Percentiles rank a stretch among this genome's conserved stretches.
Conservation (phyloP, 2,329 filamentous ascomycete genomes). For the Sporothrix pallida region DNA sequence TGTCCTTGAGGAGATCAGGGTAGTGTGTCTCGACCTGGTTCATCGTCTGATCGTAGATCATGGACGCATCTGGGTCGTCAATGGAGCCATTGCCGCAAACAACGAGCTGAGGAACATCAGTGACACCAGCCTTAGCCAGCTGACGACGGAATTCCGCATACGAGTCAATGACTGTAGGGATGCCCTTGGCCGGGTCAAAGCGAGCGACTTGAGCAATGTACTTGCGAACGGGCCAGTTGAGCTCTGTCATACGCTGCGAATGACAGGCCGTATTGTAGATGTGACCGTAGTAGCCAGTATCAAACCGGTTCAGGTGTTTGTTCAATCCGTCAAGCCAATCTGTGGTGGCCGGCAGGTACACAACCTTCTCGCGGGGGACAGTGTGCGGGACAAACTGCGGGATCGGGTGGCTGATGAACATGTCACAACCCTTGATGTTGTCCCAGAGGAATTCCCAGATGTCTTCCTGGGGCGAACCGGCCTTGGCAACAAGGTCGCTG, state of each 20-base stretch:
- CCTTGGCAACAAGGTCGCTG: constrained; percentile 69
- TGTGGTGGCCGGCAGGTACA: constrained; percentile 79
- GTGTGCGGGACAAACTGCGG: constrained; percentile 72
- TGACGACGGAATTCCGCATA: constrained; percentile 74
- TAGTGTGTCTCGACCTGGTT: constrained; percentile 68
- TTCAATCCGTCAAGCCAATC: constrained; percentile 86
- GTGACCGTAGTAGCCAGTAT: constrained; percentile 74
- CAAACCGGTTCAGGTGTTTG: constrained; percentile 73
- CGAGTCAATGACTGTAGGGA: constrained; percentile 75
- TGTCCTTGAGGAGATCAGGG: constrained; percentile 65
- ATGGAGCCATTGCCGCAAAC: constrained; percentile 81
- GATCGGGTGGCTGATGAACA: constrained; percentile 84
- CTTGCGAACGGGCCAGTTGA: constrained; percentile 65
- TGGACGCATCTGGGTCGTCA: constrained; percentile 77
- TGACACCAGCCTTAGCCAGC: constrained; percentile 58
- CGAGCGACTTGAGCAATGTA: constrained; percentile 83
- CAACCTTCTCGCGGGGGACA: constrained; percentile 69
- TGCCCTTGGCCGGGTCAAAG: constrained; percentile 84
- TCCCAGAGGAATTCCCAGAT: constrained; percentile 79
- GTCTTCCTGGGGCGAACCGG: constrained; percentile 70
- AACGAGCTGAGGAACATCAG: constrained; percentile 71
- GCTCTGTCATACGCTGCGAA: constrained; percentile 62
- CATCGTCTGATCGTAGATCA: constrained; percentile 75
- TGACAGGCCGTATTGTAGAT: constrained; percentile 70
- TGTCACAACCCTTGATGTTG: constrained; percentile 71